Percentiles rank a stretch among this genome's conserved stretches.
phyloP scores from a whole-genome alignment of 768 basidiomycete genomes.

The Suillus paluster region DNA sequence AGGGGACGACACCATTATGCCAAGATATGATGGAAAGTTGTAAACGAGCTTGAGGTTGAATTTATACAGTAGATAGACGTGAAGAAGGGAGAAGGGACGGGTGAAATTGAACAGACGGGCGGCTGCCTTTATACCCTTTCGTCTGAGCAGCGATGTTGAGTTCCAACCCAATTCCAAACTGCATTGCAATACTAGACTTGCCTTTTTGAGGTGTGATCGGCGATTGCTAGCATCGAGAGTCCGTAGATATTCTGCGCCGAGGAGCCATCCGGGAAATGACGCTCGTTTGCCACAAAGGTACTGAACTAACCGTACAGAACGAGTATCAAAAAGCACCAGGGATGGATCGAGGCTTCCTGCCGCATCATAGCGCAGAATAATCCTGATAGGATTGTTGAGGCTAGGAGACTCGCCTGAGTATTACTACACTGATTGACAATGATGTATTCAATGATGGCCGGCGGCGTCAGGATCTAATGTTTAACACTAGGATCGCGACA shows the following conservation, averaged over 20 bases:
- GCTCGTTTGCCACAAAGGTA: not conserved
- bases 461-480: not conserved
- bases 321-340: not conserved
- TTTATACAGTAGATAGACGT: not conserved
- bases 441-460: not conserved
- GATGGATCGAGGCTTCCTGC: not conserved
- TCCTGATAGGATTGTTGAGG: not conserved
- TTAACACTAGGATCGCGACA: not conserved
- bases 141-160: not conserved
- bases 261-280: not conserved
- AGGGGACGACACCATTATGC: not conserved
- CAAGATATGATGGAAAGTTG: not conserved
- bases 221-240: not conserved
- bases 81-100: not conserved
- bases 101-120: not conserved
- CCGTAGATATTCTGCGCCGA: not conserved
- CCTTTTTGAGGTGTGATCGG: not conserved
- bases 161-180: not conserved
- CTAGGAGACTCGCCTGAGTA: not conserved
- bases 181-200: slow-evolving; percentile 2
- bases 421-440: no score
- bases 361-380: not conserved
- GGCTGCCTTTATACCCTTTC: not conserved
- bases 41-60: not conserved
- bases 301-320: not conserved